A percentile compares a stretch with the other conserved stretches of the same genome.
phyloP scores from a whole-genome alignment of 768 basidiomycete genomes.

The Boletellus sp. region DNA sequence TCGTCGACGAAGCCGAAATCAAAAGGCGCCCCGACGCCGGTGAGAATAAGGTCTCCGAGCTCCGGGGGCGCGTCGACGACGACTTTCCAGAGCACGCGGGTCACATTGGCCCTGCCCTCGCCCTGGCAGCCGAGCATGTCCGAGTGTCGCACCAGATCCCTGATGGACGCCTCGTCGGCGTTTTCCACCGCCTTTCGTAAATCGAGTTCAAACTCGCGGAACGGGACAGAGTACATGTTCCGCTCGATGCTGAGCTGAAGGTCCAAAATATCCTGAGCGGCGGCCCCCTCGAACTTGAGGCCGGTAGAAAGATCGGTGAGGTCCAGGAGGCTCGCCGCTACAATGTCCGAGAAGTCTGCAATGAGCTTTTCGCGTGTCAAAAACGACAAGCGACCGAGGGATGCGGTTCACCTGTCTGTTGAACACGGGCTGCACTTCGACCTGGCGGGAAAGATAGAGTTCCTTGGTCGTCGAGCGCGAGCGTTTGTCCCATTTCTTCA shows the following conservation, averaged over 20 bases:
- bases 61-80: constrained; percentile 74
- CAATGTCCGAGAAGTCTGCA: constrained; percentile 90
- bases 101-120: constrained; percentile 64
- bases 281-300: constrained; percentile 73
- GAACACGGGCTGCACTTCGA: constrained; percentile 98
- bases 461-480: constrained; percentile 96
- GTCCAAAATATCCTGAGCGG: constrained; percentile 70
- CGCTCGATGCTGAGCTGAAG: constrained; percentile 68
- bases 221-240: constrained; percentile 61
- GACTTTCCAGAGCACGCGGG: constrained; percentile 93
- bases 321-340: constrained; percentile 77
- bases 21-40: constrained; percentile 63
- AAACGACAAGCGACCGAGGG: background rate
- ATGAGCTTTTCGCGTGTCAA: constrained; percentile 60
- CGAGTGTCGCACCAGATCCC: constrained; percentile 68
- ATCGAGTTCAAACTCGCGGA: constrained; percentile 86
- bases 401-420: constrained; percentile 74
- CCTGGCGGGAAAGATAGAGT: constrained; percentile 91
- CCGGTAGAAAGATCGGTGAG: constrained; percentile 73
- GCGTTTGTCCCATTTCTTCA: constrained; percentile 98
- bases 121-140: constrained; percentile 59
- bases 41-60: constrained; percentile 71
- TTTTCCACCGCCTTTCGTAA: constrained; percentile 72
- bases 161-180: constrained; percentile 55
- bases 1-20: constrained; percentile 93